Conservation (phyloP, 2,329 filamentous ascomycete genomes). For the Hymenotorrendiella dingleyae region DNA sequence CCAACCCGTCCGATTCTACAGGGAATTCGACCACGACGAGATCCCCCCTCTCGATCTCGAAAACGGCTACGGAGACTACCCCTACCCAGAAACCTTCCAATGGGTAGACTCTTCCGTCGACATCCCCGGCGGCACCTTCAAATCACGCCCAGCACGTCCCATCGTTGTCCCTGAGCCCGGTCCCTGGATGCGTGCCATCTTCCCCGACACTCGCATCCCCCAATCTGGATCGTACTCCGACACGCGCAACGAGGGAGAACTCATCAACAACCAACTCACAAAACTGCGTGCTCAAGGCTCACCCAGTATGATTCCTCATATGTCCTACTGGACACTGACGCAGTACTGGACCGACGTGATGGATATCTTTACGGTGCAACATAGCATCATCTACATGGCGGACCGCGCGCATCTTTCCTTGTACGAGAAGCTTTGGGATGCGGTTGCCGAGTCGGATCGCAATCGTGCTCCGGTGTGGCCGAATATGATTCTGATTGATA, state of each 20-base stretch:
- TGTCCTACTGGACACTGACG: slow-evolving; percentile 13
- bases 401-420: slow-evolving; percentile 8
- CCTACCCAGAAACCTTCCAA: not conserved
- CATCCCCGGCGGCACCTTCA: not conserved
- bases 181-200: slow-evolving; percentile 9
- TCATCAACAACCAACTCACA: slow-evolving; percentile 10
- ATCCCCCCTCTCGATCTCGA: slow-evolving; percentile 1
- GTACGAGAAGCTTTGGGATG: not conserved
- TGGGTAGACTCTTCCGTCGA: not conserved
- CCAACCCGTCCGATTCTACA: not conserved
- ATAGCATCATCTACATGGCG: slow-evolving; percentile 12
- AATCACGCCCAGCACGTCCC: too few relatives aligned
- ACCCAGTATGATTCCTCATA: slow-evolving; percentile 5
- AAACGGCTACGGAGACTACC: slow-evolving; percentile 4
- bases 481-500: slow-evolving; percentile 8
- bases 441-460: not conserved
- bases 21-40: not conserved
- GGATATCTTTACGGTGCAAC: slow-evolving; percentile 1
- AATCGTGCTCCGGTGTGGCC: not conserved
- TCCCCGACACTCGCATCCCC: slow-evolving; percentile 8
- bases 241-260: slow-evolving; percentile 4
- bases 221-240: slow-evolving; percentile 13
- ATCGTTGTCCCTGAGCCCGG: not conserved
- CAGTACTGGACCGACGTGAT: slow-evolving; percentile 4
- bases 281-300: slow-evolving; percentile 4